Evolutionary conservation across 352 stramenopile genomes (phyloP).

Genomic region (Halophytophthora batemanensis): DNA sequence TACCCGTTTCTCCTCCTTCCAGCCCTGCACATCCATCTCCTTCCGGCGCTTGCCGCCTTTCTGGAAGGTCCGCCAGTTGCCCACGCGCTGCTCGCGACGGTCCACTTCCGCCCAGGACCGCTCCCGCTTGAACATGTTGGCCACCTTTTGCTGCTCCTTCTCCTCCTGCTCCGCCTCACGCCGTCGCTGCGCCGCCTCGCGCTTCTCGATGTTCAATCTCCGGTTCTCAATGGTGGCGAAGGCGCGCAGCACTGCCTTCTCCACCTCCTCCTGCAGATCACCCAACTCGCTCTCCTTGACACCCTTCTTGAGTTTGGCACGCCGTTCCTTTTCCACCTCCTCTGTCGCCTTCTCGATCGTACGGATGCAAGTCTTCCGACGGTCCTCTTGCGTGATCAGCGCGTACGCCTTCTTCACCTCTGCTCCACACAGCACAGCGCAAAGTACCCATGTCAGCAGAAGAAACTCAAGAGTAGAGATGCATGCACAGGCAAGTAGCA

Average conservation of each 20-base stretch:
- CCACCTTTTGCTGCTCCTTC: slow-evolving; percentile 66
- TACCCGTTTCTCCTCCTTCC: slow-evolving; percentile 66
- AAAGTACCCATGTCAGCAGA: neutral
- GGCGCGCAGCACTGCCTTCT: slow-evolving; percentile 78
- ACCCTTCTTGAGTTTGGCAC: slow-evolving; percentile 77
- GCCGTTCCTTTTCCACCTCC: slow-evolving; percentile 70
- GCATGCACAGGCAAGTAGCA: neutral
- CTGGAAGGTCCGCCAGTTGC: slow-evolving; percentile 79
- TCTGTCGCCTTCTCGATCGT: slow-evolving; percentile 74
- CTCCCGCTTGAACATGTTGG: slow-evolving; percentile 70
- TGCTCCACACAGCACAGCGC: slow-evolving; percentile 18
- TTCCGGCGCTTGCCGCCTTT: slow-evolving; percentile 70
- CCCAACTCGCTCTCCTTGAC: slow-evolving; percentile 67
- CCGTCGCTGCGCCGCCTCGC: slow-evolving; percentile 58
- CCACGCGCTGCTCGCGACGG: slow-evolving; percentile 71
- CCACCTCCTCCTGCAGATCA: slow-evolving; percentile 53
- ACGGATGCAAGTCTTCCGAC: slow-evolving; percentile 74
- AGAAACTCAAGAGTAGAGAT: neutral
- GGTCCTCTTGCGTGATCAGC: slow-evolving; percentile 80
- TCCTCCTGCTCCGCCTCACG: slow-evolving; percentile 75
- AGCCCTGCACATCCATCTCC: slow-evolving; percentile 50
- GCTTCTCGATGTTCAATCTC: slow-evolving; percentile 69
- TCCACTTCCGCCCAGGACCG: slow-evolving; percentile 75
- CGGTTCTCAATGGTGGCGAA: slow-evolving; percentile 85
- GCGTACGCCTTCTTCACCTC: slow-evolving; percentile 88